phyloP scores from a whole-genome alignment of 768 basidiomycete genomes.

The Floccularia luteovirens region DNA sequence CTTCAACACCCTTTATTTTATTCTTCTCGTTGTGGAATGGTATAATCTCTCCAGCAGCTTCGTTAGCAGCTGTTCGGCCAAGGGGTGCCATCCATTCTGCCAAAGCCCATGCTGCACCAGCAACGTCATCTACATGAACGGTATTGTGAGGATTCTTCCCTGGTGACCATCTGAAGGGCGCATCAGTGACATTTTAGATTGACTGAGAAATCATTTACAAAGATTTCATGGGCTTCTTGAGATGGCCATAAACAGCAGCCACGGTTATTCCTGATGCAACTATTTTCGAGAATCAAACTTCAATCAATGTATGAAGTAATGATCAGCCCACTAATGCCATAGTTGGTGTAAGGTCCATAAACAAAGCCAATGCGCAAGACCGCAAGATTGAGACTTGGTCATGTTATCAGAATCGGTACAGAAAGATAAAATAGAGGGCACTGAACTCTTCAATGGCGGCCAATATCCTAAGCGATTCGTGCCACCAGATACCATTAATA shows the following conservation, averaged over 20 bases:
- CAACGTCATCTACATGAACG: conserved; percentile 72
- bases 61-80: conserved; percentile 59
- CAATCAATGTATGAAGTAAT: conserved; percentile 5
- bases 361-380: conserved; percentile 67
- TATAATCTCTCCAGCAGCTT: conserved; percentile 60
- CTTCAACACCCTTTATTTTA: conserved; percentile 56
- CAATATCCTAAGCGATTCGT: conserved; percentile 71
- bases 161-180: conserved; percentile 58
- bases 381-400: conserved; percentile 66
- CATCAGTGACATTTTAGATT: conserved; percentile 9
- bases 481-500: conserved; percentile 80
- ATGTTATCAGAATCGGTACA: conserved; percentile 8
- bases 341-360: conserved; percentile 78
- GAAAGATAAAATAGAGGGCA: conserved; percentile 12
- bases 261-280: conserved; percentile 69
- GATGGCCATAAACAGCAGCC: conserved; percentile 72
- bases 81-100: conserved; percentile 66
- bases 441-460: conserved; percentile 72
- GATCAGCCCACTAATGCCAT: conserved; percentile 50
- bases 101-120: conserved; percentile 69
- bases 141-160: conserved; percentile 72
- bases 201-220: conserved; percentile 38
- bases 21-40: conserved; percentile 64
- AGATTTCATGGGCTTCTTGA: conserved; percentile 81
- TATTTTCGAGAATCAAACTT: conserved; percentile 15